Evolutionary conservation across 2,329 filamentous ascomycete species (phyloP), one percentile per base, ranked within the genome.

Genomic region (Exophiala sideris): DNA sequence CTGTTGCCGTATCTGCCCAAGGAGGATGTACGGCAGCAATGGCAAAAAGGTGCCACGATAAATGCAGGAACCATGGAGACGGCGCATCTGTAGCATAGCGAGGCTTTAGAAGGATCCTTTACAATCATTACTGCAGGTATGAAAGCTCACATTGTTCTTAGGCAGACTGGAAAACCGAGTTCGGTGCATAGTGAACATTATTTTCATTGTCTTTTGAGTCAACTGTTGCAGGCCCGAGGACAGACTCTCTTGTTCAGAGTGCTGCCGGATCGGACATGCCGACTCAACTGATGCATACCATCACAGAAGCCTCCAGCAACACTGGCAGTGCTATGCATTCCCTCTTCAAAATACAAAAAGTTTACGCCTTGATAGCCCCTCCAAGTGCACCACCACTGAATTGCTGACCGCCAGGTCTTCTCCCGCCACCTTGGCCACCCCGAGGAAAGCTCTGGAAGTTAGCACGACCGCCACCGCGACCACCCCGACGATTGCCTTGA

Each of bases 401-500:
- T 61, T 76, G 74, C 56, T 72, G 69, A 42, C 70, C 70, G 54
- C 69, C 69, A 21, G 70, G 69, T 14, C 72, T 48, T 53, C 70
- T 29, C 5, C 24, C 24, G 7, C 24, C 24, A 8, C 24, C 65
- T 34, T 44, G 41, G 12, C 67, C 67, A 58, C 71, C 71, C 6
- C 45, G 18, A 33, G 33, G 16, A 21, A 57, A 51, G 47, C 72
- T 70, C 44, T 66, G 67, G 42, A 70, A 65, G 57, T 70, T 71
- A 46, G 65, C 65, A 54, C 70, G 63, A 39, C 71, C 63, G 42
- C 71, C 63, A 42, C 83, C 77, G 50, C 82, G 73, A 45, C 86
- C 81, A 40, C 85, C 76, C 50, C 79, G 77, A 39, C 87, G 85
- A 58, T 84, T 76, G 53, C 88, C 89, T 62, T 89, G 88, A 77